Base-by-base conservation (phyloP, 1,284 basidiomycete species). In the Stereum hirsutum region DNA sequence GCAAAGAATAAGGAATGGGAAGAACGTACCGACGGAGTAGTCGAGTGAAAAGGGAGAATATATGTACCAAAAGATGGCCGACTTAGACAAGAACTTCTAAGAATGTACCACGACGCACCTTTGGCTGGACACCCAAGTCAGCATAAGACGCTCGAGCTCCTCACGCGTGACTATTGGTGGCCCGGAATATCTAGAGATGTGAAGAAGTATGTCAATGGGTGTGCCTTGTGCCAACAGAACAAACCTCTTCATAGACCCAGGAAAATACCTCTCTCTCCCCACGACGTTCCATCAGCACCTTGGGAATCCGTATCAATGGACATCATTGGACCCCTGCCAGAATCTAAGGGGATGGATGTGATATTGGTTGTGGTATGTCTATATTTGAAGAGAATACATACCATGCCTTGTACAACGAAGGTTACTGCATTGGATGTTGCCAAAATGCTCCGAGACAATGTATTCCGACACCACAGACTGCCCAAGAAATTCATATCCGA, bases 11-110 rank as follows among this genome's bases (percentile, higher is more conserved):
- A 44, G 31, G 30, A 28, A 6, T 27, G 46, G 7, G 17, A 46
- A 28, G 53, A 63, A 30, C 60, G 56, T 55, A 36, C 48, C 17
- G 43, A 57, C 15, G 53, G 52, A 0, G 27, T 59, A 1, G 27
- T 58, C 5, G 39, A 47, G 20, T 55, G 45, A 41, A 6, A 35
- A 10, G 5, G 20, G 2, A 14, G 17, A 14, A 12, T 35, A 14
- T 35, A 35, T 8, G 6, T 35, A 10, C 33, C 14, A 35, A 35
- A 35, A n/a, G 17, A 6, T 35, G 6, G 20, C 14, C 11, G 10
- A 3, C 33, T 35, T n/a, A 3, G 6, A 35, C 14, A 19, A 3
- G 17, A 35, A 2, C 12, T 6, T 2, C 11, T 35, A 3, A 3
- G 5, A 35, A 10, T 10, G 17, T 5, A 35, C 6, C 1, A 35